Conservation (phyloP, 192 early-diverging fungal species). For the Backusella luteola region DNA sequence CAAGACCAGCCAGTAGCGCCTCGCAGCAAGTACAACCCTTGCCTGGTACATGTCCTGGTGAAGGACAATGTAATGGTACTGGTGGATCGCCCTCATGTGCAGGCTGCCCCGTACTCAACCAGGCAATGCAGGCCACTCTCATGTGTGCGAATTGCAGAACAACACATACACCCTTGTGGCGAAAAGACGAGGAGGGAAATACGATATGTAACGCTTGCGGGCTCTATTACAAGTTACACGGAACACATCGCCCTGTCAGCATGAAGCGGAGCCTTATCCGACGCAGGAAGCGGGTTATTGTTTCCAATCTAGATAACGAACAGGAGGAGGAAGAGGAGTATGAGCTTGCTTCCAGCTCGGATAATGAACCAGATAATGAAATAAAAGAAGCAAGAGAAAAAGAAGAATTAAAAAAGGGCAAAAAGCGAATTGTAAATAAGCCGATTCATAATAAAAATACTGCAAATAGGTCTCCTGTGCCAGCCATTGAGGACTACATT, state of each 20-base stretch:
- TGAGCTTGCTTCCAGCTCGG: neutral
- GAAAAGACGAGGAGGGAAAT: conserved; percentile 68
- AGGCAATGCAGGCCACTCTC: conserved; percentile 51
- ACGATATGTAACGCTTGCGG: conserved; percentile 89
- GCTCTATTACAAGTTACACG: conserved; percentile 86
- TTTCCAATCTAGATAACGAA: conserved; percentile 10
- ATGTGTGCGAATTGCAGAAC: conserved; percentile 77
- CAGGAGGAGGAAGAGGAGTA: conserved; percentile 17
- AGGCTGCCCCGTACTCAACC: conserved; percentile 76
- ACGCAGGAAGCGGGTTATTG: conserved; percentile 63
- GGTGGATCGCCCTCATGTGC: conserved; percentile 71
- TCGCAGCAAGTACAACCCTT: conserved; percentile 36
- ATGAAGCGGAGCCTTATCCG: conserved; percentile 79
- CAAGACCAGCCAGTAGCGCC: neutral
- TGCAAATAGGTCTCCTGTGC: conserved; percentile 18
- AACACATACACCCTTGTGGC: conserved; percentile 78
- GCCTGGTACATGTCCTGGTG: conserved; percentile 68
- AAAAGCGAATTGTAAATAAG: conserved; percentile 6
- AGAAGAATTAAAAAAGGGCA: neutral
- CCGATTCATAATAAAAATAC: neutral
- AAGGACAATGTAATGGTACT: conserved; percentile 74
- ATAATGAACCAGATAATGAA: neutral
- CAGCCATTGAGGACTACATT: conserved; percentile 55
- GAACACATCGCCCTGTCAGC: conserved; percentile 72
- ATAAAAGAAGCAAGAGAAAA: neutral